phyloP scores from a whole-genome alignment of 108 stramenopile genomes.

The Phaeodactylum tricornutum region DNA sequence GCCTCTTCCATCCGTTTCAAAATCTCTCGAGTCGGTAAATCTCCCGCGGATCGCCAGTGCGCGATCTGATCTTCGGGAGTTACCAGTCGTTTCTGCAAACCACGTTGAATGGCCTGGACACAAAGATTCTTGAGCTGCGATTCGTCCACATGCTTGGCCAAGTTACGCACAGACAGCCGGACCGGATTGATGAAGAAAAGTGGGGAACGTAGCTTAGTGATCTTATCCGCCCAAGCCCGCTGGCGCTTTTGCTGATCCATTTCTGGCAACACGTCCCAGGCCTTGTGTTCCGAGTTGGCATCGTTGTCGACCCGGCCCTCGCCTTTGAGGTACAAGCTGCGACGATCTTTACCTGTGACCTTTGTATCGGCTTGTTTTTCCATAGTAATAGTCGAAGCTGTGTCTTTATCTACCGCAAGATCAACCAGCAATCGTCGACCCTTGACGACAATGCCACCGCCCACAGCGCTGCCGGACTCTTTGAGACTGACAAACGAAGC shows the following conservation, averaged over 20 bases:
- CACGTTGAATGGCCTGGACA: slow-evolving; percentile 54
- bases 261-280: slow-evolving; percentile 75
- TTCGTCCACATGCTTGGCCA: slow-evolving; percentile 86
- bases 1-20: slow-evolving; percentile 21
- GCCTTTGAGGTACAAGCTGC: slow-evolving; percentile 89
- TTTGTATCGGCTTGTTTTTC: slow-evolving; percentile 39
- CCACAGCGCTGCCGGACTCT: slow-evolving; percentile 19
- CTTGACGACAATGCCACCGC: slow-evolving; percentile 38
- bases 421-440: slow-evolving; percentile 60
- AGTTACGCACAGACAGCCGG: slow-evolving; percentile 84
- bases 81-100: slow-evolving; percentile 67
- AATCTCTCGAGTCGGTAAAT: slow-evolving; percentile 60
- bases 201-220: slow-evolving; percentile 88
- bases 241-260: slow-evolving; percentile 86
- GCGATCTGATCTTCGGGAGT: slow-evolving; percentile 66
- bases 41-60: slow-evolving; percentile 66
- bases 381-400: slow-evolving; percentile 60
- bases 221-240: slow-evolving; percentile 82
- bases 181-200: slow-evolving; percentile 95
- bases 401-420: slow-evolving; percentile 68
- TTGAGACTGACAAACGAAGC: slow-evolving; percentile 18
- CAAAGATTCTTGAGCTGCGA: slow-evolving; percentile 61
- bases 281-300: slow-evolving; percentile 23
- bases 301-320: slow-evolving; percentile 80
- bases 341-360: slow-evolving; percentile 65